Conservation (phyloP, 2,329 filamentous ascomycete species). For the Bipolaris oryzae region DNA sequence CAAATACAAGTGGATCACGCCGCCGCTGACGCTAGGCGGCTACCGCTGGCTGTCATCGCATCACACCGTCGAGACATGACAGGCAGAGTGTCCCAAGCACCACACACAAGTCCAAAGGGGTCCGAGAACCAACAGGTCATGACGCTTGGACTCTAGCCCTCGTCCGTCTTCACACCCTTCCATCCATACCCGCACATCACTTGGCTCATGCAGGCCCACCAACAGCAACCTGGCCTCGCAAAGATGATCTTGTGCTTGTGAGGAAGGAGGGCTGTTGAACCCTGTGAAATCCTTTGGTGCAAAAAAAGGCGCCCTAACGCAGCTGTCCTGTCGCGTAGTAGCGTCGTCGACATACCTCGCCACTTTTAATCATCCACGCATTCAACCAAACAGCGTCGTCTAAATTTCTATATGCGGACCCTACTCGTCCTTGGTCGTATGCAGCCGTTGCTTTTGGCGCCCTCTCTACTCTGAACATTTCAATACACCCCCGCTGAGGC, state of each 20-base stretch:
- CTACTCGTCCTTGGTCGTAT: constrained; percentile 39
- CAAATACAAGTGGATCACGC: constrained; percentile 21
- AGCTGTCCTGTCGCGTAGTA: constrained; percentile 37
- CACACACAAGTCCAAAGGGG: constrained; percentile 16
- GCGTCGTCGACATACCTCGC: constrained; percentile 44
- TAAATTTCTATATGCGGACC: constrained; percentile 41
- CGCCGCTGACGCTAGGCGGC: constrained; percentile 36
- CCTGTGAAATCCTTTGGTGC: constrained; percentile 40
- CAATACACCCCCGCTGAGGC: constrained; percentile 31
- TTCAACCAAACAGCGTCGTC: constrained; percentile 42
- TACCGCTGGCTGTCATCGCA: constrained; percentile 33
- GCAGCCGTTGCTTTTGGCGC: constrained; percentile 42
- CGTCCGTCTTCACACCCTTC: constrained; percentile 35
- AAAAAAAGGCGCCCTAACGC: constrained; percentile 33
- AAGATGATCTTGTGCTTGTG: constrained; percentile 26
- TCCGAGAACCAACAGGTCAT: constrained; percentile 26
- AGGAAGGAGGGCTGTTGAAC: constrained; percentile 31
- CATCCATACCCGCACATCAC: constrained; percentile 50
- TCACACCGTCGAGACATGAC: constrained; percentile 25
- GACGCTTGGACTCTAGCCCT: constrained; percentile 24
- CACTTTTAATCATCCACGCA: constrained; percentile 48
- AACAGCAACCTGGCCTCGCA: constrained; percentile 30
- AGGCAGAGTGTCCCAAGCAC: constrained; percentile 28
- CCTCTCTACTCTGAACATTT: constrained; percentile 32
- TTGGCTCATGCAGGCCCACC: constrained; percentile 44